Conservation (phyloP, 176 grass and related monocot genomes). For the Cymbopogon citratus region DNA sequence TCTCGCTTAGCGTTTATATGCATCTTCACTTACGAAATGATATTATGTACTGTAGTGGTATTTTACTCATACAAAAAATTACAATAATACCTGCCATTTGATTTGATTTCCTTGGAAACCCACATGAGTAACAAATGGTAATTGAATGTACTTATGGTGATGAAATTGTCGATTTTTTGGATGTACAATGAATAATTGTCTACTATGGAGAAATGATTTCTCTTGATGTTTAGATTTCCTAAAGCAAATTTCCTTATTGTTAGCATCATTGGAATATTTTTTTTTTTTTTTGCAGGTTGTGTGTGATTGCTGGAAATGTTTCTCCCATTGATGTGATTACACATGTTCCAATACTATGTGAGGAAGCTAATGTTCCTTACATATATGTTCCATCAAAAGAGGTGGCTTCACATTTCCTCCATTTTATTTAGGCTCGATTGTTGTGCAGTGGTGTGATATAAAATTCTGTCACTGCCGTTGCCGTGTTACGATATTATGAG, state of each 20-base stretch:
- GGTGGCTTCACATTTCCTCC: not conserved
- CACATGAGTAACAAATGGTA: not conserved
- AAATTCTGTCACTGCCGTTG: not conserved
- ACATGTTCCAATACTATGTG: constrained; percentile 82
- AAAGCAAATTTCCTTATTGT: not conserved
- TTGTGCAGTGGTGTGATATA: not conserved
- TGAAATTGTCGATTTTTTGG: not conserved
- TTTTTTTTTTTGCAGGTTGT: constrained; percentile 44
- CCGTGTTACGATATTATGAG: not conserved
- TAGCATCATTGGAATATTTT: not conserved
- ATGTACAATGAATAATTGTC: not conserved
- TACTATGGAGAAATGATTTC: not conserved
- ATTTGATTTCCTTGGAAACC: not conserved
- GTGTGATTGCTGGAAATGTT: constrained; percentile 89
- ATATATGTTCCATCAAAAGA: constrained; percentile 76
- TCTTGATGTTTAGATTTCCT: not conserved
- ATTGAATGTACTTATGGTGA: not conserved
- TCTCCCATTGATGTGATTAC: constrained; percentile 96
- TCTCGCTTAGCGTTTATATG: not conserved
- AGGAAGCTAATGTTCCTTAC: constrained; percentile 80
- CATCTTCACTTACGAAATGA: not conserved
- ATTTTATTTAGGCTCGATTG: not conserved
- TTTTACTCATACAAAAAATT: not conserved
- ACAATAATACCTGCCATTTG: not conserved
- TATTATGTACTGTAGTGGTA: not conserved